Evolutionary conservation across 1,284 basidiomycete species (phyloP).

Genomic region (Coniferiporia weirii): DNA sequence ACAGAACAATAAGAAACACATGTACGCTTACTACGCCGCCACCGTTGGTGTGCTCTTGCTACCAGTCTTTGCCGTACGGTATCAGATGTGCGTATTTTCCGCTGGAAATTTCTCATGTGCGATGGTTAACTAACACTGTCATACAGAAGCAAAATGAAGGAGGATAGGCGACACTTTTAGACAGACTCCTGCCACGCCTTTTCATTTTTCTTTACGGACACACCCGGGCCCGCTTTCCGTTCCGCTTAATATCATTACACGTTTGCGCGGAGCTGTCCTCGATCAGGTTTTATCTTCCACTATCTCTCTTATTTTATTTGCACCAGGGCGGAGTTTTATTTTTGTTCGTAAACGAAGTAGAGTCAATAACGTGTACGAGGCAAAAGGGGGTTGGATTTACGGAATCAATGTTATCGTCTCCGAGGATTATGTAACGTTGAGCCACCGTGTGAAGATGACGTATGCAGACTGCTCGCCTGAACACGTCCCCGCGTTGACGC

Average conservation of each 20-base stretch:
- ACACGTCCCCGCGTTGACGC: neutral
- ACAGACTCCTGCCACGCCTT: neutral
- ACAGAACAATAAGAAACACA: constrained; percentile 15
- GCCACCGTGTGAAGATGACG: constrained; percentile 14
- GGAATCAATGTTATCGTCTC: neutral
- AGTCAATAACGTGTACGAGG: too few species aligned
- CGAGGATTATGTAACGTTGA: neutral
- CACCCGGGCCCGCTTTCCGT: neutral
- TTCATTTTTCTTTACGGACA: neutral
- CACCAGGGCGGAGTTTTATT: too few species aligned
- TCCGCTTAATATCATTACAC: neutral
- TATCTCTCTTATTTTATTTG: too few species aligned
- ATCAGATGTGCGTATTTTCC: constrained; percentile 5
- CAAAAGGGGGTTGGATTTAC: neutral
- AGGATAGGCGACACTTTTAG: constrained; percentile 7
- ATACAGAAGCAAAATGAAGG: constrained; percentile 1
- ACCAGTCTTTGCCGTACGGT: constrained; percentile 8
- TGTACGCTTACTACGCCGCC: constrained; percentile 6
- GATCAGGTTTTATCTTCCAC: too few species aligned
- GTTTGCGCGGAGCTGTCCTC: too few species aligned
- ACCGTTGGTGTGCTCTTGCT: constrained; percentile 1
- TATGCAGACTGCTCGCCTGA: neutral
- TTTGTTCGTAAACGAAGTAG: too few species aligned
- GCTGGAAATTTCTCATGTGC: neutral
- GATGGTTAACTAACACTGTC: neutral